These are phyloP conservation scores for Stentor coeruleus DNA, from an alignment of 73 alveolate species.

Conservation along the genomic window DNA sequence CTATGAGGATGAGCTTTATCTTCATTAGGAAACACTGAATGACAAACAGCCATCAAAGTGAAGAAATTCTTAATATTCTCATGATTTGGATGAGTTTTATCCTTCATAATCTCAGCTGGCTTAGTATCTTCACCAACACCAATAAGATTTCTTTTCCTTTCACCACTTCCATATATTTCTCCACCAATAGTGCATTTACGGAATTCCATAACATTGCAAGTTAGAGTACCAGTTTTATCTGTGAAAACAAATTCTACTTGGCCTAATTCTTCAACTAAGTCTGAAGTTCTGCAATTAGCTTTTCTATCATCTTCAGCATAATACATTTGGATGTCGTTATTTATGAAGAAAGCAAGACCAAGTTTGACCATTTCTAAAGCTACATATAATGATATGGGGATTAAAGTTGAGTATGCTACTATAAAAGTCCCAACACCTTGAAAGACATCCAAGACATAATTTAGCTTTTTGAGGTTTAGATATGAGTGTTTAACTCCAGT, in stretches of 20 bases:
- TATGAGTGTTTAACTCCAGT: constrained; percentile 20
- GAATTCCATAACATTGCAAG: constrained; percentile 97
- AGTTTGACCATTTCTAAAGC: constrained; percentile 91
- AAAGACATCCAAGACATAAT: background rate
- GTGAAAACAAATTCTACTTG: constrained; percentile 96
- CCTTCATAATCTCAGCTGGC: constrained; percentile 46
- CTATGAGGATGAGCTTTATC: constrained; percentile 55
- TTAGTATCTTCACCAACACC: constrained; percentile 16
- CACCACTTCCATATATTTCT: constrained; percentile 52
- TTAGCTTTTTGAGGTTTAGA: background rate
- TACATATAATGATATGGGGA: constrained; percentile 96
- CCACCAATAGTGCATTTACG: constrained; percentile 85
- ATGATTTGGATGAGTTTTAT: constrained; percentile 67
- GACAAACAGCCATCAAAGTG: constrained; percentile 81
- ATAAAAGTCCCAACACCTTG: constrained; percentile 24
- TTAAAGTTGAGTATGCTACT: constrained; percentile 75
- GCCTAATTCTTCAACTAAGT: constrained; percentile 98
- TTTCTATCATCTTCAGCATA: constrained; percentile 67
- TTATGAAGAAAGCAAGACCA: constrained; percentile 72
- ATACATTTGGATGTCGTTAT: constrained; percentile 70
- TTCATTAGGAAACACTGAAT: constrained; percentile 62
- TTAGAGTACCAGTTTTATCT: constrained; percentile 99
- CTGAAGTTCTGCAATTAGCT: constrained; percentile 95
- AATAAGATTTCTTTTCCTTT: background rate
- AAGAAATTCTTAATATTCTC: constrained; percentile 48